phyloP scores from a whole-genome alignment of 208 protist species.

The Leishmania martiniquensis region DNA sequence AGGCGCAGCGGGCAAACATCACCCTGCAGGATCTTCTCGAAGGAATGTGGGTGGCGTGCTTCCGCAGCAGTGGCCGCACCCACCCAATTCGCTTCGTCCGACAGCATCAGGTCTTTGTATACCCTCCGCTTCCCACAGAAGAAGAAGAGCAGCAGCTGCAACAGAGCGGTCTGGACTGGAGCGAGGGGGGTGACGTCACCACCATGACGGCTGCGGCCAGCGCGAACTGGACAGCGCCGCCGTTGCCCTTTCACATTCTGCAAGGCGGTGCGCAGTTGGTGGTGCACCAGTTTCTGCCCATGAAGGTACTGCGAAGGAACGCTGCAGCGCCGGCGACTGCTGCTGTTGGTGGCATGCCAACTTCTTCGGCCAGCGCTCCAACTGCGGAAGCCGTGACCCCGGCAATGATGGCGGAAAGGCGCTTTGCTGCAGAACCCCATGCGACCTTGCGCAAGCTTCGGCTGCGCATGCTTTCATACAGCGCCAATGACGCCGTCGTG shows the following conservation, averaged over 20 bases:
- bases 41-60: constrained; percentile 63
- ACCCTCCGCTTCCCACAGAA: constrained; percentile 33
- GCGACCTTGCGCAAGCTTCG: constrained; percentile 39
- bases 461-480: constrained; percentile 1
- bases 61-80: constrained; percentile 55
- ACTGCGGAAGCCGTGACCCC: not conserved
- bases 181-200: not conserved
- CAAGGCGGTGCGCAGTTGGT: constrained; percentile 64
- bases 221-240: constrained; percentile 12
- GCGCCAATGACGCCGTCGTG: not conserved
- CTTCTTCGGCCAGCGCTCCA: not conserved
- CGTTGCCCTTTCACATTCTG: constrained; percentile 62
- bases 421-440: constrained; percentile 55
- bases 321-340: not conserved
- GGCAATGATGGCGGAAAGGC: constrained; percentile 24
- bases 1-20: constrained; percentile 45
- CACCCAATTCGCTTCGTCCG: constrained; percentile 53
- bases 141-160: constrained; percentile 12
- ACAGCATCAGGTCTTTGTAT: constrained; percentile 43
- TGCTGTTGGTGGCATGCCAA: not conserved
- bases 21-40: constrained; percentile 66
- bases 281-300: constrained; percentile 66
- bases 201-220: not conserved
- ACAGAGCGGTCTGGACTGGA: not conserved
- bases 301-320: constrained; percentile 65